Evolutionary conservation across 768 basidiomycete species (phyloP).

Genomic region (Psilocybe cubensis): DNA sequence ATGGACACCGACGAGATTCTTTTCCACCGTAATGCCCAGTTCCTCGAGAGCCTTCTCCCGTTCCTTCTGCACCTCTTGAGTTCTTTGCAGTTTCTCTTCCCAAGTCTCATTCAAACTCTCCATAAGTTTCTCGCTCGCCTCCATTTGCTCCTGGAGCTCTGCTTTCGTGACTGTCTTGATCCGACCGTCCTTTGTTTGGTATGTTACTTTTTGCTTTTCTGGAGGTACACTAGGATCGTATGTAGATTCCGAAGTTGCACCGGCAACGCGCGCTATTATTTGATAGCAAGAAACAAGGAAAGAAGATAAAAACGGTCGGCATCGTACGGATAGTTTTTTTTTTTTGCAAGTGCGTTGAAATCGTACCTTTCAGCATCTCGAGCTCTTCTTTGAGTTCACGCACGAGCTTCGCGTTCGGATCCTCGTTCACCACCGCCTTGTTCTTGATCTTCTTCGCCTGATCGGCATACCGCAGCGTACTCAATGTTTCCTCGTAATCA

Average conservation of each 20-base stretch:
- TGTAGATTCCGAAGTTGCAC: constrained; percentile 67
- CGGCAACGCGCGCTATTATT: constrained; percentile 77
- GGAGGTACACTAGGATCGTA: constrained; percentile 91
- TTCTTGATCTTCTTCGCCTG: constrained; percentile 99
- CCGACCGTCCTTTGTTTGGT: constrained; percentile 89
- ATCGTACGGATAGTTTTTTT: constrained; percentile 14
- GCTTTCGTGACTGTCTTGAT: constrained; percentile 97
- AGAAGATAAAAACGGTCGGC: constrained; percentile 16
- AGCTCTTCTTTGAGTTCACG: constrained; percentile 99
- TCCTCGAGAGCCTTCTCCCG: constrained; percentile 98
- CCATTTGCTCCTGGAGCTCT: constrained; percentile 96
- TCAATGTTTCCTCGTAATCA: constrained; percentile 96
- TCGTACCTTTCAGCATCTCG: constrained; percentile 82
- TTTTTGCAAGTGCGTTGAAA: constrained; percentile 32
- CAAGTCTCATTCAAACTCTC: constrained; percentile 92
- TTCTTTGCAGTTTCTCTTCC: constrained; percentile 92
- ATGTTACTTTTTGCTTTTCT: constrained; percentile 94
- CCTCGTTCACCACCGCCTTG: constrained; percentile 98
- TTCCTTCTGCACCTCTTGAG: constrained; percentile 94
- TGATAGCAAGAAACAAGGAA: constrained; percentile 8
- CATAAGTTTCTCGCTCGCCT: constrained; percentile 94
- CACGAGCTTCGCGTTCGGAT: constrained; percentile 98
- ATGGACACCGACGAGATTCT: constrained; percentile 95
- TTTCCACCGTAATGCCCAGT: constrained; percentile 96
- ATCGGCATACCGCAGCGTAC: constrained; percentile 96